Percentiles rank a stretch among this genome's conserved stretches.
phyloP scores from a whole-genome alignment of 176 grass and related monocot species.

The Poa annua region DNA sequence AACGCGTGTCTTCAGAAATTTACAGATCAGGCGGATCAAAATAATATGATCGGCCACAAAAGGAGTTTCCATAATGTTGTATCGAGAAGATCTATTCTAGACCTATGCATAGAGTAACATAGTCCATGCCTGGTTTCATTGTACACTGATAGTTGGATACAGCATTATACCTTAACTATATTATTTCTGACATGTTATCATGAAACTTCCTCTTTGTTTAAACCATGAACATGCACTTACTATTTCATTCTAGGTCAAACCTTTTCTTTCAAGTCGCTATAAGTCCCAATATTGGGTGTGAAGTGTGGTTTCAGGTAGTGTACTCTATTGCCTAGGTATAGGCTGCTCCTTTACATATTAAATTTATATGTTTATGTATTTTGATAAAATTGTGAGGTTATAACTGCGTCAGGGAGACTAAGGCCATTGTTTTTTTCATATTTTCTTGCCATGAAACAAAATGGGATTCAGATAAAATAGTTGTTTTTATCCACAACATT shows the following conservation, averaged over 20 bases:
- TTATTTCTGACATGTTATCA: background rate
- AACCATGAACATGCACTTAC: background rate
- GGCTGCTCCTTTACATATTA: background rate
- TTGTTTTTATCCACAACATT: background rate
- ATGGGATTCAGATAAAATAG: background rate
- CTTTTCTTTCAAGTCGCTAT: background rate
- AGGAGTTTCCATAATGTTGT: background rate
- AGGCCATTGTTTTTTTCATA: background rate
- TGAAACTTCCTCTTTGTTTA: background rate
- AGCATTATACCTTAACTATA: background rate
- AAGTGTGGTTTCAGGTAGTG: background rate
- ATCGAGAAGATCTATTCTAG: background rate
- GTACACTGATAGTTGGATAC: background rate
- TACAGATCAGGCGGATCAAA: background rate
- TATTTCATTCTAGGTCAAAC: background rate
- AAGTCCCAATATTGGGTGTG: background rate
- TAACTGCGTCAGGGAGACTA: background rate
- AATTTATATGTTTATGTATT: background rate
- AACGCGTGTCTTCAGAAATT: conserved; percentile 17
- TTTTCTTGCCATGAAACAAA: background rate
- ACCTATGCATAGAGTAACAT: background rate
- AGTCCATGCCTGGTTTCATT: background rate
- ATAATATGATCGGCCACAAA: background rate
- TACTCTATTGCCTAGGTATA: background rate
- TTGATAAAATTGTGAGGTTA: background rate